A percentile compares a stretch with the other conserved stretches of the same genome.
Evolutionary conservation across 257 asterid species (phyloP).

Genomic region (Ballota nigra): DNA sequence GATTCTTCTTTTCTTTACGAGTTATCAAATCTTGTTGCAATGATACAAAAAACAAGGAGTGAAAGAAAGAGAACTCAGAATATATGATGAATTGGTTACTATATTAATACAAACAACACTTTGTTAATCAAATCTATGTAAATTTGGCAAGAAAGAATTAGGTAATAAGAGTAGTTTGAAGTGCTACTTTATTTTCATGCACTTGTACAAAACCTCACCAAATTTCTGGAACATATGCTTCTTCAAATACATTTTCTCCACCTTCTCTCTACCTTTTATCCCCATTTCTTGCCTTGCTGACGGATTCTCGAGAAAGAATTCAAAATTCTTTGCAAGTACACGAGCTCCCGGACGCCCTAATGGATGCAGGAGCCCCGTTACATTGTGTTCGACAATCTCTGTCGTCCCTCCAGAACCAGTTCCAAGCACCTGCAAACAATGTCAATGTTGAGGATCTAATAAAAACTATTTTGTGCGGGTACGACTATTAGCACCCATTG

Average conservation of each 20-base stretch:
- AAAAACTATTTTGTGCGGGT: neutral
- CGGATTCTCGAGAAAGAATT: conserved; percentile 57
- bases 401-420: conserved; percentile 92
- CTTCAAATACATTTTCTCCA: conserved; percentile 80
- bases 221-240: conserved; percentile 88
- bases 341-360: conserved; percentile 73
- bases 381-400: conserved; percentile 81
- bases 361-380: conserved; percentile 88
- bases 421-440: conserved; percentile 76
- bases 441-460: neutral
- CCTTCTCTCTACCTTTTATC: conserved; percentile 71
- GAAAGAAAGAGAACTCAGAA: neutral
- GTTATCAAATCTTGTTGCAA: neutral
- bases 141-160: conserved; percentile 24
- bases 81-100: neutral
- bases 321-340: conserved; percentile 62
- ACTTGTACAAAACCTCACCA: conserved; percentile 79
- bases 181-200: conserved; percentile 75
- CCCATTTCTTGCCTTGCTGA: conserved; percentile 76
- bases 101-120: conserved; percentile 23
- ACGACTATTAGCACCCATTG: no score
- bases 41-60: neutral
- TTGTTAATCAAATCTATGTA: conserved; percentile 15
- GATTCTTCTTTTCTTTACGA: neutral
- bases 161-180: neutral